Evolutionary conservation across 352 stramenopile species (phyloP), one percentile per base, ranked within the genome.

Genomic region (Globisporangium carolinianum): DNA sequence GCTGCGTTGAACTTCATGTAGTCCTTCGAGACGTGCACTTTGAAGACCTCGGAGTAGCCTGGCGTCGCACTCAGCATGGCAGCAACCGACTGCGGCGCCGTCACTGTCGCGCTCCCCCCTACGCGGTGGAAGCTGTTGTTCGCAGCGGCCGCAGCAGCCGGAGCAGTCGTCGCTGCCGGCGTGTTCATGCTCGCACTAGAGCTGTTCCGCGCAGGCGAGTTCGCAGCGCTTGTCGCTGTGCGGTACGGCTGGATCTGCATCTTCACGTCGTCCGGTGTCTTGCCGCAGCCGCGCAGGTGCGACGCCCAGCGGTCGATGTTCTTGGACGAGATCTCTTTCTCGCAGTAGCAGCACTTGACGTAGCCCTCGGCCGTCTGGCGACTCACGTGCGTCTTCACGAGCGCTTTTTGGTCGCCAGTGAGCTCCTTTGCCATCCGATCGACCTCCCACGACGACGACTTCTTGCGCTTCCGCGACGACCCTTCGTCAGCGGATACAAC

Each of bases 1-100:
- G 83, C 84, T 0, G 86, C 83, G 51, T 95, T 95, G 64, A 95
- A 95, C 69, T 95, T 95, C 86, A 95, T 95, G 66, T 95, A 93
- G 67, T 95, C 85, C 65, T 91, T 95, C 12, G 83, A 91, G 47
- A 95, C 85, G 60, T 92, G 83, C 52, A 95, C 83, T 58, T 92
- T 93, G 67, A 91, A 95, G 46, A 87, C 75, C 50, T 95, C 85
- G 45, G 78, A 85, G 58, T 81, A 84, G 54, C 45, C 45, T 35
- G 45, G 45, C 45, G 45, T 32, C n/a, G 53, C 32, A 41, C 47
- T 51, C 37, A 70, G 37, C 17, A 57, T 59, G 12, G 18, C 47
- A 46, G 58, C 51, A 8, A 39, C 32, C 9, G 58, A 52, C 4
- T 66, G 54, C 35, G 60, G 17, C 14, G 57, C 18, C 32, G 72